Evolutionary conservation across 2,329 filamentous ascomycete species (phyloP), one percentile per base, ranked within the genome.

Genomic region (Calonectria hawksworthii): DNA sequence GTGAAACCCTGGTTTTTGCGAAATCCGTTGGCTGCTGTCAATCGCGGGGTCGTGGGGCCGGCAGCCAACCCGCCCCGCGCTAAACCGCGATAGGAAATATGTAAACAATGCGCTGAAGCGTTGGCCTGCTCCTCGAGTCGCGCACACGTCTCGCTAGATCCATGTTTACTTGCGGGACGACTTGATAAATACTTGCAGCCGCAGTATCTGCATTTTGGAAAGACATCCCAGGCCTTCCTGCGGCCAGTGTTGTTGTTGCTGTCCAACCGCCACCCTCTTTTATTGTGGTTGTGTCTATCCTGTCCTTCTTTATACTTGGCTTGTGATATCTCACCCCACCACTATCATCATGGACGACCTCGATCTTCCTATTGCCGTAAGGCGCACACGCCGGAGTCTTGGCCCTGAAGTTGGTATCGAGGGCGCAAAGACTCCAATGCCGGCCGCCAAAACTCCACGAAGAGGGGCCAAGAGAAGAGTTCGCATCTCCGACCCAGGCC

Each of bases 401-500:
- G 73, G 79, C 41, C 77, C 85, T 80, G 73, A 83, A 77, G 77
- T 72, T 66, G 80, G 77, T 50, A 74, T 75, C 32, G 75, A 77
- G 14, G 32, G 66, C 11, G 65, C 76, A 47, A 73, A 74, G 23
- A 71, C 76, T 21, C 65, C 28, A 52, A 51, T 41, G 32, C 74
- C 69, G 2, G 79, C 68, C 2, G 79, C 80, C 59, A 83, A 77
- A 69, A 86, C 85, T 3, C 84, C 85, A 13, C 77, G 78, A 38
- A 76, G 79, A 38, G 50, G 70, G 3, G 70, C 73, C 1, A 89
- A 87, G 78, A 90, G 89, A 77, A 86, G 86, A 72, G 90, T 92
- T 28, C 89, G 91, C 47, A 92, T 92, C 83, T 93, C 91, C 0
- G 90, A 92, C 51, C 90, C 90, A 11, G 90, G 89, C 0, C 85